Evolutionary conservation across 2,329 filamentous ascomycete genomes (phyloP), one percentile per base, ranked within the genome.

Genomic region (Claviceps citrina): DNA sequence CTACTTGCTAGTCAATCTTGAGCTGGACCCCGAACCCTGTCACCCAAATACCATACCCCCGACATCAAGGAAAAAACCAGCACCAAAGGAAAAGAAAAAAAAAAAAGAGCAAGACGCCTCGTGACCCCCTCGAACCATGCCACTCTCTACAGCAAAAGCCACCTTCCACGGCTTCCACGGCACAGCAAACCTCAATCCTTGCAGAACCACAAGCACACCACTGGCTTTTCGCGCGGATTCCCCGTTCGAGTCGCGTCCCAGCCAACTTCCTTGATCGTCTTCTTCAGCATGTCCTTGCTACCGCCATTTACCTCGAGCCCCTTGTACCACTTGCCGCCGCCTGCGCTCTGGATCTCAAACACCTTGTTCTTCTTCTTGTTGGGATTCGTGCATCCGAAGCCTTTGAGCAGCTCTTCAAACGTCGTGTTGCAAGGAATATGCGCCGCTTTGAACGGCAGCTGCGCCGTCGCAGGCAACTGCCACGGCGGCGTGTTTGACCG

Each of bases 171-270:
- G n/a, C n/a, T n/a, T n/a, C n/a, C n/a, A n/a, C n/a, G n/a, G n/a
- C n/a, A n/a, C n/a, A n/a, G n/a, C 26, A 13, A 27, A 12, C 26
- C 15, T 58, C 46, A 73, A 36, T 63, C 66, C 53, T 72, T 75
- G 15, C 66, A 70, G 40, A 76, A 61, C 63, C 73, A 79, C 13
- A 78, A 46, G 53, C 71, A 77, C n/a, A 77, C 68, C 3, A 76
- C 65, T 0, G 68, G 68, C 54, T 68, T 70, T 47, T 65, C 61
- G 0, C 64, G 63, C 0, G 56, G 51, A 13, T 63, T 53, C 0
- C 72, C 73, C 1, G 62, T 68, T 7, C 73, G 53, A 2, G 59
- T 61, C 15, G 54, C 52, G 28, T 75, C 68, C 76, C 78, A 81
- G 0, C 77, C 77, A 8, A 78, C 49, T 1, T 75, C 66, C 43